Evolutionary conservation across 2,329 filamentous ascomycete genomes (phyloP).

Genomic region (Monilinia fructigena): DNA sequence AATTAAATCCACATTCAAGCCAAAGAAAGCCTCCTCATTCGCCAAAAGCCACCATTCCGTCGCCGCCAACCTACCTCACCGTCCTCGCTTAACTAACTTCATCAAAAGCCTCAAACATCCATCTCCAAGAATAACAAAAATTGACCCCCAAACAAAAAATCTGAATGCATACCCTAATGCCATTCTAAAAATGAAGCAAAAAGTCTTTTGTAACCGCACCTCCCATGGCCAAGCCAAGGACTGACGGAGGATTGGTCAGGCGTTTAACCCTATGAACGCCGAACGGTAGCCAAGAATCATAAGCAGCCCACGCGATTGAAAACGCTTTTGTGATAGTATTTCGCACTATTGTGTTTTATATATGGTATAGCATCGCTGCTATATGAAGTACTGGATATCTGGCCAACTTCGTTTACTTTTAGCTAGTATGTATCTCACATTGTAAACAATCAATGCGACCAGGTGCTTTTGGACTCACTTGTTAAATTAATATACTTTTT

Average conservation of each 20-base stretch:
- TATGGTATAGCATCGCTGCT: neutral
- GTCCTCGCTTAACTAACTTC: neutral
- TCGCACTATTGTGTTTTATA: neutral
- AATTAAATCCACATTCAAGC: neutral
- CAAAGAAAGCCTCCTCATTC: neutral
- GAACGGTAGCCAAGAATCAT: neutral
- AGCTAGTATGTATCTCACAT: neutral
- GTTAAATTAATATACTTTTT: neutral
- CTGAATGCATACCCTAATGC: too few relatives aligned
- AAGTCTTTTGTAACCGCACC: neutral
- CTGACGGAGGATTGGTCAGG: neutral
- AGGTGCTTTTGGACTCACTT: neutral
- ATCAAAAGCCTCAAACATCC: conserved; percentile 4
- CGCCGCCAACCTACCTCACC: neutral
- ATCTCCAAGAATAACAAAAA: neutral
- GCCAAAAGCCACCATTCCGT: neutral
- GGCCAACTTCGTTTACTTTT: neutral
- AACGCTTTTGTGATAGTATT: neutral
- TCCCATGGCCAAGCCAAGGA: neutral
- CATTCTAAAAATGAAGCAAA: neutral
- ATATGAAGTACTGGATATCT: neutral
- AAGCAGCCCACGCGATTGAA: conserved; percentile 1
- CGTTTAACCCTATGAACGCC: neutral
- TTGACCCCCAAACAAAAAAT: too few relatives aligned
- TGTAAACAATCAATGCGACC: neutral